Evolutionary conservation across 495 filamentous ascomycete species (phyloP).

Genomic region (Cudoniella acicularis): DNA sequence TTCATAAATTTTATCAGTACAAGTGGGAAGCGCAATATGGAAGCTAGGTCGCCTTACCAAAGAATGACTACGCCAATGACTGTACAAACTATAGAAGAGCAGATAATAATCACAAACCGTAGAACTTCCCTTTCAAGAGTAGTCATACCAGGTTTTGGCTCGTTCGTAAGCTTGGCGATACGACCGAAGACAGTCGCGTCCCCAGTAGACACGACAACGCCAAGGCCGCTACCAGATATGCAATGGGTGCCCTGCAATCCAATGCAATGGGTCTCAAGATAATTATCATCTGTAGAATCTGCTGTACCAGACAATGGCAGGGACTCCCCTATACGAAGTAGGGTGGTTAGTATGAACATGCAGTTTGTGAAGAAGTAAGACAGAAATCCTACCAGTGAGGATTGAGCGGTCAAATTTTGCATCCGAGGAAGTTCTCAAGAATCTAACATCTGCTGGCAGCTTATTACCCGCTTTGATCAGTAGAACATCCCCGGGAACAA

Average conservation of each 20-base stretch:
- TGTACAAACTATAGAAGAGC: slow-evolving; percentile 49
- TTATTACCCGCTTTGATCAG: slow-evolving; percentile 62
- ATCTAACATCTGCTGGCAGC: slow-evolving; percentile 66
- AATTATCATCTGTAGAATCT: slow-evolving; percentile 63
- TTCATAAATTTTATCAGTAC: too few species aligned
- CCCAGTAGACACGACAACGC: slow-evolving; percentile 56
- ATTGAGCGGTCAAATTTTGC: slow-evolving; percentile 70
- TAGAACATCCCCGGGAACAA: slow-evolving; percentile 66
- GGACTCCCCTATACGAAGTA: slow-evolving; percentile 50
- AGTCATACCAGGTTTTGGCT: slow-evolving; percentile 57
- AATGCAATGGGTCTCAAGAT: slow-evolving; percentile 69
- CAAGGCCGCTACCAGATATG: slow-evolving; percentile 58
- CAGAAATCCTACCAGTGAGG: slow-evolving; percentile 57
- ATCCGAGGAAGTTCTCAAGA: slow-evolving; percentile 59
- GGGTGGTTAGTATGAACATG: neutral
- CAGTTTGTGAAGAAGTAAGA: neutral
- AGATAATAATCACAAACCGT: slow-evolving; percentile 63
- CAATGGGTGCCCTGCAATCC: slow-evolving; percentile 71
- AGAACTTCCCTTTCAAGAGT: slow-evolving; percentile 64
- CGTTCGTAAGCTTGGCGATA: slow-evolving; percentile 63
- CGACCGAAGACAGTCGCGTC: slow-evolving; percentile 35
- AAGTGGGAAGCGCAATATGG: too few species aligned
- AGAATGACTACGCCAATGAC: slow-evolving; percentile 51
- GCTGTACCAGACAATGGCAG: slow-evolving; percentile 56
- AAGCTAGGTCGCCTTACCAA: too few species aligned